phyloP scores from a whole-genome alignment of 306 rosid genomes.

The Castanea mollissima region DNA sequence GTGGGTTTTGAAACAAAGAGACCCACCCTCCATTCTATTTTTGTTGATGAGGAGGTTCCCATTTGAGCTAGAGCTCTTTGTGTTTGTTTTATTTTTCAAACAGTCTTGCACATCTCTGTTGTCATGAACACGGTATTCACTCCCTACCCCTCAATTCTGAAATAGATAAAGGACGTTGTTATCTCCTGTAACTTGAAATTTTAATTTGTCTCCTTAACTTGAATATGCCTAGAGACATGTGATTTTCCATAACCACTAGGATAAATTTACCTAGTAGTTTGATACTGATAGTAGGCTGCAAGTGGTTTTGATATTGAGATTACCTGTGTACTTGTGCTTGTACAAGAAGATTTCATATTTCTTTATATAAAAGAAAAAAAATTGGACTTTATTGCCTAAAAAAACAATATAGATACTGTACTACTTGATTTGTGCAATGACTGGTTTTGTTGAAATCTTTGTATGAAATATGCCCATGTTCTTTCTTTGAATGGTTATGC shows the following conservation, averaged over 20 bases:
- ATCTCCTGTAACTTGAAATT: no score
- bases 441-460: neutral
- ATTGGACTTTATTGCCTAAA: neutral
- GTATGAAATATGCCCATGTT: neutral
- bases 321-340: neutral
- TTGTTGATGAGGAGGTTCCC: no score
- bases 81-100: neutral
- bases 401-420: neutral
- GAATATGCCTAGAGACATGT: neutral
- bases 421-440: neutral
- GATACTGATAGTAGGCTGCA: neutral
- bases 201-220: neutral
- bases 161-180: neutral
- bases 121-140: neutral
- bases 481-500: slow-evolving; percentile 11
- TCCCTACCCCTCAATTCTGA: neutral
- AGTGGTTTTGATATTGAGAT: neutral
- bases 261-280: neutral
- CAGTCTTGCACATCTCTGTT: neutral
- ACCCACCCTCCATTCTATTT: no score
- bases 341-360: neutral
- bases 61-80: no score
- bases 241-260: neutral
- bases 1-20: neutral
- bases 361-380: neutral